These are phyloP conservation scores for Hirschioporus abietinus DNA, from an alignment of 768 basidiomycete species.

Conservation along the genomic window DNA sequence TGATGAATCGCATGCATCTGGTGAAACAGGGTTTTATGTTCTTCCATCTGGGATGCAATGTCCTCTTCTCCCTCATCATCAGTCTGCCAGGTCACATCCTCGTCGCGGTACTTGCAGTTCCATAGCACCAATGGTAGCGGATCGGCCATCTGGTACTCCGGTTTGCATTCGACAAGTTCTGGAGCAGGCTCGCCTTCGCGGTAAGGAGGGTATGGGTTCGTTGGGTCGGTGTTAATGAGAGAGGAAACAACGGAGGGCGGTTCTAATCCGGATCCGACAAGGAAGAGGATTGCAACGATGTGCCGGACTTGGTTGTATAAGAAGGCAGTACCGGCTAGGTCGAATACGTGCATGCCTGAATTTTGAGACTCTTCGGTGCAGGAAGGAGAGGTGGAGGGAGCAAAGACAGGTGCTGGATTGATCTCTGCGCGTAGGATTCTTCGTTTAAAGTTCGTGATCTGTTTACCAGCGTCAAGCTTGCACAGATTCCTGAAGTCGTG, in stretches of 20 bases:
- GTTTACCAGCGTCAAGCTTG: constrained; percentile 89
- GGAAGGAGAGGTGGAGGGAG: not conserved
- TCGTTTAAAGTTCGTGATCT: constrained; percentile 75
- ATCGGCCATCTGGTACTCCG: constrained; percentile 92
- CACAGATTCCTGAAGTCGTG: constrained; percentile 97
- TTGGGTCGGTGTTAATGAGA: constrained; percentile 63
- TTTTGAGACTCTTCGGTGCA: constrained; percentile 14
- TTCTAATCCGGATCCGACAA: constrained; percentile 81
- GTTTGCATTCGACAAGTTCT: constrained; percentile 63
- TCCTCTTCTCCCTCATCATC: constrained; percentile 35
- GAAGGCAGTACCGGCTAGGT: constrained; percentile 84
- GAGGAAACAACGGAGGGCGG: constrained; percentile 60
- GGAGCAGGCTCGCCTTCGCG: constrained; percentile 30
- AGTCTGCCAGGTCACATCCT: constrained; percentile 69
- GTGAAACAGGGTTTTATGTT: constrained; percentile 34
- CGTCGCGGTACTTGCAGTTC: constrained; percentile 73
- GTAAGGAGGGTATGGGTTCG: constrained; percentile 31
- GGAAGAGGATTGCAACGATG: constrained; percentile 87
- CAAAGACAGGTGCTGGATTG: constrained; percentile 29
- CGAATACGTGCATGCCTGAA: constrained; percentile 57
- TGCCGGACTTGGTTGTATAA: constrained; percentile 95
- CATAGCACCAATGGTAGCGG: constrained; percentile 87
- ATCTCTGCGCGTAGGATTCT: constrained; percentile 65
- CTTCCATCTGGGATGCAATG: constrained; percentile 15
- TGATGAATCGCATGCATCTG: constrained; percentile 49